Percentiles rank a stretch among this genome's conserved stretches.
phyloP scores from a whole-genome alignment of 768 basidiomycete species.

The Cyathus striatus region DNA sequence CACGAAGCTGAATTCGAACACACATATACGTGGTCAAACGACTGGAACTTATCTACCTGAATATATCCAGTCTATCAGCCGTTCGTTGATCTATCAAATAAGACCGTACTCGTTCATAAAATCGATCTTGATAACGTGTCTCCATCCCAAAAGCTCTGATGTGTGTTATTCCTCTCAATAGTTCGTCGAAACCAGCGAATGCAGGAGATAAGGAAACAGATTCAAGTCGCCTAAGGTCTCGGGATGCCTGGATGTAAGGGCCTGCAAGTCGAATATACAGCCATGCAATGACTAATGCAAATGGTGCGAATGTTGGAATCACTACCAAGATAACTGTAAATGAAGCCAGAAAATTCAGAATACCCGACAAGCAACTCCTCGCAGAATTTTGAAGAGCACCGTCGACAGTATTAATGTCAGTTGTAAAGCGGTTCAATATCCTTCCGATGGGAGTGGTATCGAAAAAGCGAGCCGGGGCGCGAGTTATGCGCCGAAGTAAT shows the following conservation, averaged over 20 bases:
- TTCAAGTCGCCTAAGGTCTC: slow-evolving; percentile 66
- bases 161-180: slow-evolving; percentile 61
- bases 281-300: slow-evolving; percentile 64
- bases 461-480: slow-evolving; percentile 67
- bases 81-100: not conserved
- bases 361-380: slow-evolving; percentile 47
- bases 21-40: slow-evolving; percentile 68
- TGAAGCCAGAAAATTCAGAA: slow-evolving; percentile 58
- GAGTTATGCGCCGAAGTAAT: slow-evolving; percentile 49
- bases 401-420: slow-evolving; percentile 75
- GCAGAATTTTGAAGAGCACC: slow-evolving; percentile 53
- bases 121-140: slow-evolving; percentile 55
- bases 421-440: slow-evolving; percentile 76
- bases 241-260: slow-evolving; percentile 52
- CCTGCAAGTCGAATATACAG: slow-evolving; percentile 62
- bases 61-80: not conserved
- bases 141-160: slow-evolving; percentile 74
- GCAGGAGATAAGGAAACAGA: slow-evolving; percentile 65
- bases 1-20: slow-evolving; percentile 14
- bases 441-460: slow-evolving; percentile 73
- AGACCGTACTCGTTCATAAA: slow-evolving; percentile 46
- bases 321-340: slow-evolving; percentile 60
- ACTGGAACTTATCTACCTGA: slow-evolving; percentile 62
- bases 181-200: slow-evolving; percentile 70
- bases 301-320: slow-evolving; percentile 60